Base-by-base conservation (phyloP, 2,329 filamentous ascomycete species). In the Ophiostoma perfectum region DNA sequence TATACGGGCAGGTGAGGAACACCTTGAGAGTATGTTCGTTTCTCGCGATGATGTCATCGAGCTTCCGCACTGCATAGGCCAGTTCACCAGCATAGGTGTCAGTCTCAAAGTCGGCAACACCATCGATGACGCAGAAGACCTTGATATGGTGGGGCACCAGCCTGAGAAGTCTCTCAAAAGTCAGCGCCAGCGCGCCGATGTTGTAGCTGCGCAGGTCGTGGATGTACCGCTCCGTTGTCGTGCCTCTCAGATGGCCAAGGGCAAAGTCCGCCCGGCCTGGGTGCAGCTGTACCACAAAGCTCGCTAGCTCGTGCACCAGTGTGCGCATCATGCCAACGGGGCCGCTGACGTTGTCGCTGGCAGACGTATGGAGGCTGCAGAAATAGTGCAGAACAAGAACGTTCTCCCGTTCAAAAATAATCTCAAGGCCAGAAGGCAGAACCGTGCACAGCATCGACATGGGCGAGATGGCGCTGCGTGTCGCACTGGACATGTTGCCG, bases 391-490 rank as follows among this genome's bases (percentile, higher is more conserved):
- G 42, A 2, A 66, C 9, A 5, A 69, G n/a, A 11, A 52, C 58
- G 5, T 45, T 36, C 39, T 49, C 65, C 6, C 52, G 9, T 7
- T 12, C n/a, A 12, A n/a, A 41, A 41, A 44, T 38, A 1, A 12
- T 6, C 18, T 64, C 27, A 8, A 55, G 2, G 39, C 45, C 44
- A 7, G 27, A n/a, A 1, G 39, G 41, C 44, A 70, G 41, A 2
- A 36, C 64, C 8, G 65, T 52, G n/a, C 69, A 70, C 38, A 70
- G 66, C 4, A 67, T 14, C 11, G 69, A 69, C 65, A 70, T 65
- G 44, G 67, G 67, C 18, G 69, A 67, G 18, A 69, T 45, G 5
- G 60, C 7, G 12, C 49, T 11, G 38, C 49, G 39, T 6, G 63
- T 64, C 2, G 66, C 60, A 8, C 11, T n/a, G 0, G 47, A 3